Percentiles rank a stretch among this genome's conserved stretches.
Conservation (phyloP, 2,329 filamentous ascomycete species). For the Pyrenochaeta sp. region DNA sequence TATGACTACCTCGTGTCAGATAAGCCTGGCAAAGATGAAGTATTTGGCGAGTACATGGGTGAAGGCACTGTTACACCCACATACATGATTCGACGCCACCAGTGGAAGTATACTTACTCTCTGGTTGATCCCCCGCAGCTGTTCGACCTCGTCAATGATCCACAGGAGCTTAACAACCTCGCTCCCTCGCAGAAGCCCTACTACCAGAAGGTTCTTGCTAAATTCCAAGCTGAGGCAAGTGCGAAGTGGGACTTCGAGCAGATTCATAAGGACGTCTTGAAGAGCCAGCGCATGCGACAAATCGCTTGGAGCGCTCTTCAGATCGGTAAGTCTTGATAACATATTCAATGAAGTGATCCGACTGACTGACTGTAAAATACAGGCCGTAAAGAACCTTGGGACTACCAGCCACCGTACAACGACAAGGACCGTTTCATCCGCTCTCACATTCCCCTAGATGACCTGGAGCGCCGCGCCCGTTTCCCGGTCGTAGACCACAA, state of each 20-base stretch:
- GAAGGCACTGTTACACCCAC: constrained; percentile 89
- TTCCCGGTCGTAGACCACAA: constrained; percentile 67
- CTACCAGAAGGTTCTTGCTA: constrained; percentile 56
- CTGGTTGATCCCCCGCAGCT: constrained; percentile 84
- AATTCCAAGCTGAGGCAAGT: constrained; percentile 77
- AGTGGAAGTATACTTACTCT: constrained; percentile 91
- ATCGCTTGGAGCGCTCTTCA: constrained; percentile 83
- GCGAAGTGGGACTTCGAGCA: constrained; percentile 81
- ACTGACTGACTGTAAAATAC: constrained; percentile 11
- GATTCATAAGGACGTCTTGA: constrained; percentile 77
- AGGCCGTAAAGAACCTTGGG: constrained; percentile 72
- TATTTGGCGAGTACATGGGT: constrained; percentile 94
- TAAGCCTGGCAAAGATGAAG: constrained; percentile 76
- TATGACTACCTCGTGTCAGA: constrained; percentile 47
- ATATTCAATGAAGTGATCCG: neutral
- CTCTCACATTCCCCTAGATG: constrained; percentile 80
- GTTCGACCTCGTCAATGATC: constrained; percentile 80
- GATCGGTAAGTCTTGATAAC: constrained; percentile 61
- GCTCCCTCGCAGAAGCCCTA: constrained; percentile 54
- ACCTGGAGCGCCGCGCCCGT: constrained; percentile 78
- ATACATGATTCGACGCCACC: constrained; percentile 91
- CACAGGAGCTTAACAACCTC: constrained; percentile 79
- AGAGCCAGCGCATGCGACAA: constrained; percentile 79
- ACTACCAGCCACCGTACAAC: constrained; percentile 79
- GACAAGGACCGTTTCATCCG: constrained; percentile 78